phyloP scores from a whole-genome alignment of 148 eudicot species.

The Fagopyrum esculentum region DNA sequence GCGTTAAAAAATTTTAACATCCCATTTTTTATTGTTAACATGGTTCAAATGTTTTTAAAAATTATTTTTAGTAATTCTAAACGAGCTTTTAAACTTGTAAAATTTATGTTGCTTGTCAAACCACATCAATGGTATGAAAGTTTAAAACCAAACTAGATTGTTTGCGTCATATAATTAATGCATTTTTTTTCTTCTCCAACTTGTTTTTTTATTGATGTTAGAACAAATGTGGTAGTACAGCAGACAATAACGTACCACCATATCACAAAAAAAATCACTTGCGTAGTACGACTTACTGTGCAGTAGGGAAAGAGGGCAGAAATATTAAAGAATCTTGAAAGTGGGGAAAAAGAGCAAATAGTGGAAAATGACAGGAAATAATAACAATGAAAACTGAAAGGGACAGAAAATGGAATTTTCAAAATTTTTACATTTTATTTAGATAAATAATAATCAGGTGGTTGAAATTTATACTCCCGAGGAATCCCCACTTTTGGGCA shows the following conservation, averaged over 20 bases:
- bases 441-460: neutral
- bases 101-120: neutral
- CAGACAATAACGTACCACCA: conserved; percentile 6
- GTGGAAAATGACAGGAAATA: neutral
- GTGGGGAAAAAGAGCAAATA: conserved; percentile 4
- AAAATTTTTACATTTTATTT: neutral
- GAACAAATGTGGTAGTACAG: neutral
- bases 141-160: too few species aligned
- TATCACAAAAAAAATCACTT: neutral
- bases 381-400: neutral
- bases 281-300: neutral
- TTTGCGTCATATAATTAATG: too few species aligned
- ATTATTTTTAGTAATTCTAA: too few species aligned
- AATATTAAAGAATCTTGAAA: neutral
- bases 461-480: neutral
- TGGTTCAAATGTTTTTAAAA: too few species aligned
- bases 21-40: too few species aligned
- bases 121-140: neutral
- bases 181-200: too few species aligned
- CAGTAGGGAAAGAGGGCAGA: neutral
- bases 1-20: too few species aligned
- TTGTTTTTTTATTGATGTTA: neutral
- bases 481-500: neutral
- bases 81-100: neutral
- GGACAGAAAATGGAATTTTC: neutral